Evolutionary conservation across 129 eudicot species (phyloP), one percentile per base, ranked within the genome.

Genomic region (Saposhnikovia divaricata): DNA sequence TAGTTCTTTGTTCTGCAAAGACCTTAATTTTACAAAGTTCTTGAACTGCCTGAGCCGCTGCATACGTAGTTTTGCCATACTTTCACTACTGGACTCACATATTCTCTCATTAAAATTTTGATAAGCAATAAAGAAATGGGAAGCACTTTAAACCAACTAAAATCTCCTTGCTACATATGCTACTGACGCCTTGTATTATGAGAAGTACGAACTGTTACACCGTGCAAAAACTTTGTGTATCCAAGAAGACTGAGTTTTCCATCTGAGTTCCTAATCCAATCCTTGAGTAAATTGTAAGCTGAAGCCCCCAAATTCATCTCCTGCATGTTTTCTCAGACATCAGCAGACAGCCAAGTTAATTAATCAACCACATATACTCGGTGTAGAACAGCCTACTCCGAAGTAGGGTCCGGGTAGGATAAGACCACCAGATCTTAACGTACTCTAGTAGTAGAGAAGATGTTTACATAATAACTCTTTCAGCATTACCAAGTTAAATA

Each of bases 211-310:
- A 86, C 78, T 0, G 98, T 92, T 27, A 96, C 91, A 69, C 98
- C 99, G 34, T 96, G 99, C 89, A 96, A 89, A 87, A 92, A 92
- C 86, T 96, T 96, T 18, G 98, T 96, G 75, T 86, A 96, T 21
- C 99, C 99, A 12, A 92, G 81, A 80, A 92, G 88, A 88, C 85
- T 96, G 47, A 92, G 87, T 73, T 90, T 90, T 38, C 93, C 91
- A 65, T 96, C 98, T 1, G 90, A 84, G 18, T 48, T 76, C 76
- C 97, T 84, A 15, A 95, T 88, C 98, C 98, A 96, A 72, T 96
- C 98, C 79, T 86, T 92, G 16, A 96, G 88, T 73, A 88, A 81
- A 81, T 90, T 37, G 82, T 92, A 68, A 42, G 91, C 87, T 23
- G 96, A 46, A 21, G 88, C 86, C 2, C 92, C 92, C 84, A 90